phyloP scores from a whole-genome alignment of 306 rosid species.

The Prunus davidiana region DNA sequence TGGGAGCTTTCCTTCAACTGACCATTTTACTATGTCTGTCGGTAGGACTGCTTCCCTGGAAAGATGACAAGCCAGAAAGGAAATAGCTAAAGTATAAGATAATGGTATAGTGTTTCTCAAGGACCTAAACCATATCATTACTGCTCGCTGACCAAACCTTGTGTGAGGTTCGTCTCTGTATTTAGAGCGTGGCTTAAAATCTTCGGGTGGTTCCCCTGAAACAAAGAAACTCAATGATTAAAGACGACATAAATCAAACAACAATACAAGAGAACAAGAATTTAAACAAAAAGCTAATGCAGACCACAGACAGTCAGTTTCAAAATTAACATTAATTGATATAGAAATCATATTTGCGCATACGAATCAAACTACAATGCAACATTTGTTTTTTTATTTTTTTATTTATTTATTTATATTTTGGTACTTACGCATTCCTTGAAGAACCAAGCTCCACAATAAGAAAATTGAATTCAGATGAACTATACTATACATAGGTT shows the following conservation, averaged over 20 bases:
- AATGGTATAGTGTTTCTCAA: slow-evolving; percentile 66
- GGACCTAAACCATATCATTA: slow-evolving; percentile 60
- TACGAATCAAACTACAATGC: background rate
- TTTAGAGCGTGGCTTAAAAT: slow-evolving; percentile 28
- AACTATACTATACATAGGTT: background rate
- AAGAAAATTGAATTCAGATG: background rate
- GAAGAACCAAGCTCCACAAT: background rate
- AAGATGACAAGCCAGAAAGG: slow-evolving; percentile 76
- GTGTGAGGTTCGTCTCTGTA: slow-evolving; percentile 51
- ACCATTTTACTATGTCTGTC: slow-evolving; percentile 74
- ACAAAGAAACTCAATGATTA: slow-evolving; percentile 30
- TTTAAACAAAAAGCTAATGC: background rate
- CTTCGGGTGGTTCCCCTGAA: slow-evolving; percentile 45
- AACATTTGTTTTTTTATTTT: background rate
- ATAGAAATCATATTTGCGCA: background rate
- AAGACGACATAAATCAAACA: slow-evolving; percentile 15
- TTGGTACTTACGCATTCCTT: background rate
- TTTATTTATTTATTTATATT: background rate
- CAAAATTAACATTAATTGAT: background rate
- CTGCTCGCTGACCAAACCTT: slow-evolving; percentile 55
- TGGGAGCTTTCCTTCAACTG: slow-evolving; percentile 81
- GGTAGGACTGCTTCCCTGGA: slow-evolving; percentile 79
- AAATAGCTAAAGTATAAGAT: slow-evolving; percentile 53
- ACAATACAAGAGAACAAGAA: background rate
- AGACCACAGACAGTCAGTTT: background rate